These are phyloP conservation scores for Pichia sp. DNA, from an alignment of 1,139 yeast species.

Conservation along the genomic window DNA sequence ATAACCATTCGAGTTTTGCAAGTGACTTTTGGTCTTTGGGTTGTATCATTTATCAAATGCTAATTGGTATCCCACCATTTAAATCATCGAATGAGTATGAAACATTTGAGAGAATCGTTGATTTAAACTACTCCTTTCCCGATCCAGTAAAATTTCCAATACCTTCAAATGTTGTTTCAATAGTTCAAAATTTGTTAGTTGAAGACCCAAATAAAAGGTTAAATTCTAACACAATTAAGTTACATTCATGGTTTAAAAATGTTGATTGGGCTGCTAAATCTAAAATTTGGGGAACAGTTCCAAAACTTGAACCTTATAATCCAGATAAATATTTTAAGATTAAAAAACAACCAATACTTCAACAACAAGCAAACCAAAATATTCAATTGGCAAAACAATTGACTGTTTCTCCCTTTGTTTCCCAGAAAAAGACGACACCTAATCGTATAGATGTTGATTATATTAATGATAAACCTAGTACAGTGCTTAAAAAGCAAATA, in stretches of 20 bases:
- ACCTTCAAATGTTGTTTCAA: slow-evolving; percentile 41
- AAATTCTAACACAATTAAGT: slow-evolving; percentile 54
- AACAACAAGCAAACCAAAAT: not conserved
- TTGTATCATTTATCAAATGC: slow-evolving; percentile 68
- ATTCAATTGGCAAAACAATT: not conserved
- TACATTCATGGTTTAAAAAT: slow-evolving; percentile 66
- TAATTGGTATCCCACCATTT: slow-evolving; percentile 75
- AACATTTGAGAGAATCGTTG: slow-evolving; percentile 63
- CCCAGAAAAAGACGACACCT: not conserved
- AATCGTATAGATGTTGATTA: slow-evolving; percentile 6
- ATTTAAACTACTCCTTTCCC: slow-evolving; percentile 60
- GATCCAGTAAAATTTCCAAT: slow-evolving; percentile 30
- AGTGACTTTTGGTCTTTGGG: slow-evolving; percentile 83
- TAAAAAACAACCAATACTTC: slow-evolving; percentile 7
- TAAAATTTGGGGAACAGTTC: slow-evolving; percentile 70
- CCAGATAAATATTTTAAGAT: slow-evolving; percentile 21
- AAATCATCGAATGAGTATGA: slow-evolving; percentile 70
- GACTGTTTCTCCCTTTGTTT: not conserved
- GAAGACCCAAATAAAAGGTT: slow-evolving; percentile 62
- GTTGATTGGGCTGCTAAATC: slow-evolving; percentile 62
- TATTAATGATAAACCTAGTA: slow-evolving; percentile 7
- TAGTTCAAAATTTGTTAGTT: slow-evolving; percentile 49
- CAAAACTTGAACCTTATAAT: slow-evolving; percentile 71
- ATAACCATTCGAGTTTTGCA: slow-evolving; percentile 65
- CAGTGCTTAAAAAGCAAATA: slow-evolving; percentile 26